A percentile compares a stretch with the other conserved stretches of the same genome.
Conservation (phyloP, 2,329 filamentous ascomycete genomes). For the Phyllosticta capitalensis region DNA sequence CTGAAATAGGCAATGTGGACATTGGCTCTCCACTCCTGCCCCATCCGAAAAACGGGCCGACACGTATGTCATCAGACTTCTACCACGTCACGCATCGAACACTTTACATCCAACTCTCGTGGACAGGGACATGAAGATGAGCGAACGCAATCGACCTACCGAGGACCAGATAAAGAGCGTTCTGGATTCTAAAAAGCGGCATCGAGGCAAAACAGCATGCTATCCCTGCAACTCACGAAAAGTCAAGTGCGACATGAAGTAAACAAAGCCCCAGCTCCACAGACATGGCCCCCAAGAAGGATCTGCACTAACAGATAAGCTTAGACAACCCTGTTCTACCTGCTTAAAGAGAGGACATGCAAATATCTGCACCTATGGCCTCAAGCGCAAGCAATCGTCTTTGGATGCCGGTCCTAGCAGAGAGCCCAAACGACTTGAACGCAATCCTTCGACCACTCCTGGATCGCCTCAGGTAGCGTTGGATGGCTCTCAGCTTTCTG, state of each 20-base stretch:
- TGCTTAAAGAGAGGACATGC: background rate
- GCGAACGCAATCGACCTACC: background rate
- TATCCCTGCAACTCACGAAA: slow-evolving; percentile 8
- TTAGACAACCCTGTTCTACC: background rate
- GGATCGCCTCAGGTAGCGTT: background rate
- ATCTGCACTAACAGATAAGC: background rate
- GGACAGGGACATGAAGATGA: background rate
- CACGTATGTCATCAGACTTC: too few relatives aligned
- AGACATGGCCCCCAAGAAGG: background rate
- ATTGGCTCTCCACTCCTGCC: too few relatives aligned
- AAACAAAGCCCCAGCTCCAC: too few relatives aligned
- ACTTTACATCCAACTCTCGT: too few relatives aligned
- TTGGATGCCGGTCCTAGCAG: background rate
- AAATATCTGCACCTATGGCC: slow-evolving; percentile 4
- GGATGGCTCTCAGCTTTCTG: background rate
- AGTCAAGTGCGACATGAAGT: slow-evolving; percentile 9
- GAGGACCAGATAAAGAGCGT: slow-evolving; percentile 3
- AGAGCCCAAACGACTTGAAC: background rate
- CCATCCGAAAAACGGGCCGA: too few relatives aligned
- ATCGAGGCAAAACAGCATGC: slow-evolving; percentile 3
- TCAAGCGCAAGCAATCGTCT: background rate
- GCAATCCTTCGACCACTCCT: background rate
- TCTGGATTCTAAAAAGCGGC: slow-evolving; percentile 1
- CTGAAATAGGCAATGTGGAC: too few relatives aligned
- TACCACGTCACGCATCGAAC: too few relatives aligned